Evolutionary conservation across 108 stramenopile genomes (phyloP).

Genomic region (Pelagomonas calceolata): DNA sequence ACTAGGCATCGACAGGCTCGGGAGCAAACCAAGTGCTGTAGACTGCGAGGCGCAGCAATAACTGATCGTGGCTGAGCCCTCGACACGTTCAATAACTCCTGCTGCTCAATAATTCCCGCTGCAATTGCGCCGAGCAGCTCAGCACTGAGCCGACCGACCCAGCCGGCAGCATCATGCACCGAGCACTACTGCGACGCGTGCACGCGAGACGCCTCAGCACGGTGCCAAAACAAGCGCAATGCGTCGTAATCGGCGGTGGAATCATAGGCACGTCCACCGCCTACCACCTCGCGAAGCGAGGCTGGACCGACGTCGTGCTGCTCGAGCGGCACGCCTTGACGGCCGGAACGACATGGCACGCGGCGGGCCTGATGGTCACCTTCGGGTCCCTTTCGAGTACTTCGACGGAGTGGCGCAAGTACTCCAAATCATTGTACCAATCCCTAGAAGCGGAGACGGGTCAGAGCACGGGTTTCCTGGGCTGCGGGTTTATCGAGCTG

Average conservation of each 20-base stretch:
- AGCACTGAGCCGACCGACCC: too few species aligned
- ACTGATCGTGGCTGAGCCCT: too few species aligned
- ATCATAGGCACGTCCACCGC: conserved; percentile 63
- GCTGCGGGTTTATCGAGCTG: conserved; percentile 59
- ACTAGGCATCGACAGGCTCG: too few species aligned
- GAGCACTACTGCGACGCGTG: too few species aligned
- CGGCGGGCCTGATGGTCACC: conserved; percentile 64
- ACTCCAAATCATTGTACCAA: conserved; percentile 50
- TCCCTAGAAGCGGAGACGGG: conserved; percentile 56
- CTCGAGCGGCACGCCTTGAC: conserved; percentile 53
- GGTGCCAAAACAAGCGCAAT: conserved; percentile 35
- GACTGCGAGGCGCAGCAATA: too few species aligned
- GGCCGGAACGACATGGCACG: conserved; percentile 68
- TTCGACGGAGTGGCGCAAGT: conserved; percentile 26
- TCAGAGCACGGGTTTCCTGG: conserved; percentile 46
- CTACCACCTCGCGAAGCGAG: conserved; percentile 53
- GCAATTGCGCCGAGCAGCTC: too few species aligned
- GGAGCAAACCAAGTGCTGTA: too few species aligned
- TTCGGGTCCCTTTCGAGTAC: conserved; percentile 19
- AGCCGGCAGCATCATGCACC: too few species aligned
- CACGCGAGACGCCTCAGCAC: not conserved
- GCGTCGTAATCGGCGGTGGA: conserved; percentile 61
- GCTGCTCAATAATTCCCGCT: too few species aligned
- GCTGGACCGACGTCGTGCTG: conserved; percentile 45
- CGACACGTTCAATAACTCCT: too few species aligned